These are phyloP conservation scores for Pseudogymnoascus sp. DNA, from an alignment of 2,329 filamentous ascomycete species.

Conservation along the genomic window DNA sequence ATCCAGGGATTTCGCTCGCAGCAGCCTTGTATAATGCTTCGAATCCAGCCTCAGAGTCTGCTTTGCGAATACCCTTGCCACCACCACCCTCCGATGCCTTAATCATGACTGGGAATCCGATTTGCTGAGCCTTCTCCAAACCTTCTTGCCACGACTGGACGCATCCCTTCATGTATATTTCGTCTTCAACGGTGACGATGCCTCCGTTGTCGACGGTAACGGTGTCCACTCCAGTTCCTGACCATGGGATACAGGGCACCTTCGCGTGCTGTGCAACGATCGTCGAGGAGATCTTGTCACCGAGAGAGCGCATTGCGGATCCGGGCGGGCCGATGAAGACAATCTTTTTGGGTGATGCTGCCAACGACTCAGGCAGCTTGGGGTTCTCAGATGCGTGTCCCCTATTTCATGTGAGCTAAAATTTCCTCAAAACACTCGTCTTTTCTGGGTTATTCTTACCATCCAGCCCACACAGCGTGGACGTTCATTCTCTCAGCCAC, in stretches of 20 bases:
- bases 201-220: conserved; percentile 72
- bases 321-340: conserved; percentile 98
- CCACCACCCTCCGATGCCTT: conserved; percentile 99
- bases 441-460: conserved; percentile 48
- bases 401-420: conserved; percentile 39
- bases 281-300: conserved; percentile 99
- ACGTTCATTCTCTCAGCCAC: conserved; percentile 97
- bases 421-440: background rate
- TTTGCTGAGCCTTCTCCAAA: conserved; percentile 74
- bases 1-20: conserved; percentile 94
- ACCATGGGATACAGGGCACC: conserved; percentile 99
- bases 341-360: conserved; percentile 95
- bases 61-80: conserved; percentile 98
- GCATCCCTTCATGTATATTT: conserved; percentile 83
- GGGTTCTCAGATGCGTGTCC: conserved; percentile 98
- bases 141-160: conserved; percentile 86
- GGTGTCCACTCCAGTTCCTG: conserved; percentile 79
- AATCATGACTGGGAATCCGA: conserved; percentile 99
- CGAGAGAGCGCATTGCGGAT: conserved; percentile 96
- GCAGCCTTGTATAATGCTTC: conserved; percentile 86
- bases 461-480: conserved; percentile 97
- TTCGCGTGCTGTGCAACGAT: conserved; percentile 96
- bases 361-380: conserved; percentile 89
- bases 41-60: conserved; percentile 76
- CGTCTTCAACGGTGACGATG: conserved; percentile 85